These are phyloP conservation scores for Penicillium psychrosexuale DNA, from an alignment of 2,329 filamentous ascomycete species.

Conservation along the genomic window DNA sequence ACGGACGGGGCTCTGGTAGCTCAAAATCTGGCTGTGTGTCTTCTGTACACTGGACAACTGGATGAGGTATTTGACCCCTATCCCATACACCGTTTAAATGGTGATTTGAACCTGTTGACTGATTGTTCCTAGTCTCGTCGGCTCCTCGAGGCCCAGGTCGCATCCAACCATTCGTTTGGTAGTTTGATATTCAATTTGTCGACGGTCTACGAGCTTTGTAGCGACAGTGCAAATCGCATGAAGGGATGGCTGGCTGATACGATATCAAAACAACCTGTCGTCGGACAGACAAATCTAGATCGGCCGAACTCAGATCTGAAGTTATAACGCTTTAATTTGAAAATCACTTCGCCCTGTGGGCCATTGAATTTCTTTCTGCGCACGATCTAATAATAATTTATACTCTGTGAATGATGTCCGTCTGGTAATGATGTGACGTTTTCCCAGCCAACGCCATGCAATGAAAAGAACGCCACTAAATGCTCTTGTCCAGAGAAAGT, in stretches of 20 bases:
- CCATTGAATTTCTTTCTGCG: conserved; percentile 11
- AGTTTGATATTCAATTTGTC: conserved; percentile 84
- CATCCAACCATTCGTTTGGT: conserved; percentile 65
- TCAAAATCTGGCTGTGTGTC: conserved; percentile 79
- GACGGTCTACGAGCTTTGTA: conserved; percentile 89
- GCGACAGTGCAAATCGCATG: conserved; percentile 66
- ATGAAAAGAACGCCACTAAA: conserved; percentile 15
- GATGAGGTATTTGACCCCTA: conserved; percentile 56
- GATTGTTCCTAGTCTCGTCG: conserved; percentile 54
- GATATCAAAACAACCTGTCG: conserved; percentile 59
- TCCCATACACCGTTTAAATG: neutral
- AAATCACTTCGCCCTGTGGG: neutral
- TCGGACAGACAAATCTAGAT: conserved; percentile 62
- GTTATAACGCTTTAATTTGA: conserved; percentile 48
- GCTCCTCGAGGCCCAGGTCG: conserved; percentile 65
- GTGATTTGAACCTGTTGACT: neutral
- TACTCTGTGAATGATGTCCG: conserved; percentile 2
- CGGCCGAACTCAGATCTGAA: conserved; percentile 73
- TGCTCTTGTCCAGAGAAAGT: conserved; percentile 8
- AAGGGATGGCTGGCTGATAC: conserved; percentile 71
- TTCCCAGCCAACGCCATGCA: conserved; percentile 21
- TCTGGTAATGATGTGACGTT: conserved; percentile 11
- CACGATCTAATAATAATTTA: conserved; percentile 14
- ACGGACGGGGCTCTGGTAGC: conserved; percentile 65
- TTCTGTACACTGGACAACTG: conserved; percentile 77